Base-by-base conservation (phyloP, 371 early-diverging fungal genomes). In the Mortierella sp. region DNA sequence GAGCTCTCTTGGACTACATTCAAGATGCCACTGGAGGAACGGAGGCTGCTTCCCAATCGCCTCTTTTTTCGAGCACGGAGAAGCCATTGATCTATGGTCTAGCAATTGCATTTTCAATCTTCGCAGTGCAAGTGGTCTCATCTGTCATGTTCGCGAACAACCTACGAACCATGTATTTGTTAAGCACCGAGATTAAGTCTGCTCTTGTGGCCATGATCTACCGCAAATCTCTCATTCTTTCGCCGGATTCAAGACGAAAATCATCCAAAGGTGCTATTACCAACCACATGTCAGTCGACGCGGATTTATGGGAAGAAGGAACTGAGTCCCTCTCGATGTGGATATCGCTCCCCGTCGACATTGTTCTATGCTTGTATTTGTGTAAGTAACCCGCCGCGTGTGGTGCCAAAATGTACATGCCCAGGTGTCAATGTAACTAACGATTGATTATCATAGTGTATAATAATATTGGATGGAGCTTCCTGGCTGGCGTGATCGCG, bases 181-280 rank as follows among this genome's bases (percentile, higher is more conserved):
- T 67, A 37, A 78, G 83, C 14, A 48, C 54, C 13, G 70, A 69
- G 13, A 70, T 94, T 13, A 89, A 92, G 48, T 83, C 94, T 37
- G 93, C 94, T n/a, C 72, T 94, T 52, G 86, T 92, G 7, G 89
- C 95, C 0, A 86, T 94, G 27, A 90, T 98, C 44, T 98, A 96
- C 74, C 88, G 87, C 73, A 97, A 98, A 77, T 83, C 94, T 0
- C 71, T 96, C 64, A 78, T 84, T 7, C 85, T 98, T n/a, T 93
- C 93, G 19, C 94, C 90, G 60, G 80, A 82, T 2, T 86, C 60
- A 9, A 49, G 65, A 12, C 27, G 43, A 1, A 63, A 63, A 40
- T 28, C 57, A 17, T 68, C 79, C 13, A 47, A 65, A 2, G 95
- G 95, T 7, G 90, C 91, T 59, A 92, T 94, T 52, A 90, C 89